Base-by-base conservation (phyloP, 2,329 filamentous ascomycete genomes). In the Chalara sp. region DNA sequence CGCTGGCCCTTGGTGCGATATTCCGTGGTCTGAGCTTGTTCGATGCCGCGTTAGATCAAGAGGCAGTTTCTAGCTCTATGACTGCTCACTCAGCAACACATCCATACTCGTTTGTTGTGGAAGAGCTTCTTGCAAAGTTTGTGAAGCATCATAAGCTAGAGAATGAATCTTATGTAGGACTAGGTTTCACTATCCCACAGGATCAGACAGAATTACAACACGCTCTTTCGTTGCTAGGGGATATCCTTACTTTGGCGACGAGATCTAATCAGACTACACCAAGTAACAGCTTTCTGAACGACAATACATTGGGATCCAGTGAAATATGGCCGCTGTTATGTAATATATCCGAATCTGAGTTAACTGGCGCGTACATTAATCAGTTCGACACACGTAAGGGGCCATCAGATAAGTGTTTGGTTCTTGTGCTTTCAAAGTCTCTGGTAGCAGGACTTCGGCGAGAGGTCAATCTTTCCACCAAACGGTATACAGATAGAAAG, bases 391-490 rank as follows among this genome's bases (percentile, higher is more conserved):
- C n/a, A 10, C 35, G 46, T 1, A 5, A 31, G 21, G 58, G 54
- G 4, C 58, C 59, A 6, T 5, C 39, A 10, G 58, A 64, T 28
- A 59, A 58, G 33, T 57, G 54, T 32, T 13, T 55, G 11, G 50
- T 53, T 6, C 56, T 53, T 30, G 50, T 56, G 31, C 42, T 63
- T 10, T 56, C 56, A 6, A 55, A 56, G 31, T 60, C 57, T 28
- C 40, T 62, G 13, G 28, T 65, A 28, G 63, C 61, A 29, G 63
- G 60, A 13, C 44, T 59, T 32, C 51, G 50, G 11, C 51, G 52
- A 44, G 55, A 58, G 31, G 58, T 64, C 57, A 45, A 56, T 56
- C 11, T 21, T 30, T 46, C n/a, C 8, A 37, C n/a, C 8, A 37
- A n/a, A 37, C 2, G n/a, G 4, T 37, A 21, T 21, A 21, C n/a